phyloP scores from a whole-genome alignment of 2,329 filamentous ascomycete species.

The Penicillium polonicum region DNA sequence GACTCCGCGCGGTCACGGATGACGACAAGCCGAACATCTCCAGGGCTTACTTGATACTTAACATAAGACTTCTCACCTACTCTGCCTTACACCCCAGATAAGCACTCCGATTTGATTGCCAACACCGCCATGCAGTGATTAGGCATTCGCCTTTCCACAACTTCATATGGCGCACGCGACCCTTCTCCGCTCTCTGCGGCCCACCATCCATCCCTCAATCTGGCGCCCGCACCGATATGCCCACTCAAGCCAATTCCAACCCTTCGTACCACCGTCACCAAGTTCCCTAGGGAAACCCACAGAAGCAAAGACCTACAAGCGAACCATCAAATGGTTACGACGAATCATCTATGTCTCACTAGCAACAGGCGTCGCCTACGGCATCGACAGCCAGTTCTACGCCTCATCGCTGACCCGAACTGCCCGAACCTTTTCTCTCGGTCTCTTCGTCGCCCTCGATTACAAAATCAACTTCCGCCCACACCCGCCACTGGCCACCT shows the following conservation, averaged over 20 bases:
- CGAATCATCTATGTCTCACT: constrained; percentile 64
- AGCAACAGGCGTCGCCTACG: constrained; percentile 62
- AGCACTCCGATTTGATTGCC: not conserved
- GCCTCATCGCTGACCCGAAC: constrained; percentile 77
- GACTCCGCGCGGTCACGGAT: constrained; percentile 15
- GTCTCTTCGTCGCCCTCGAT: constrained; percentile 78
- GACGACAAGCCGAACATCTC: constrained; percentile 16
- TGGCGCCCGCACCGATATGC: constrained; percentile 25
- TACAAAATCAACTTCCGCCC: constrained; percentile 96
- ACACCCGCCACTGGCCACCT: constrained; percentile 70
- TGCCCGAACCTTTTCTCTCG: constrained; percentile 75
- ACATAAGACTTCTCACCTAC: not conserved
- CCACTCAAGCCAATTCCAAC: constrained; percentile 55
- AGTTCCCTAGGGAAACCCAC: constrained; percentile 71
- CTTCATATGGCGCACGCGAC: constrained; percentile 21
- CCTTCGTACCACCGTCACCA: constrained; percentile 74
- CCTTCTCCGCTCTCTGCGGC: constrained; percentile 22
- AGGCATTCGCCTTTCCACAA: not conserved
- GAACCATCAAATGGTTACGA: constrained; percentile 72
- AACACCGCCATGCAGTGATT: constrained; percentile 17
- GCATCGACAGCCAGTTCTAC: constrained; percentile 71
- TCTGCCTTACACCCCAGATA: not conserved
- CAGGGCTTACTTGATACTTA: not conserved
- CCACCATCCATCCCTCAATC: constrained; percentile 8
- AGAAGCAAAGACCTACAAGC: constrained; percentile 68